These are phyloP conservation scores for Sarocladium oryzae DNA, from an alignment of 2,329 filamentous ascomycete species.

Conservation along the genomic window DNA sequence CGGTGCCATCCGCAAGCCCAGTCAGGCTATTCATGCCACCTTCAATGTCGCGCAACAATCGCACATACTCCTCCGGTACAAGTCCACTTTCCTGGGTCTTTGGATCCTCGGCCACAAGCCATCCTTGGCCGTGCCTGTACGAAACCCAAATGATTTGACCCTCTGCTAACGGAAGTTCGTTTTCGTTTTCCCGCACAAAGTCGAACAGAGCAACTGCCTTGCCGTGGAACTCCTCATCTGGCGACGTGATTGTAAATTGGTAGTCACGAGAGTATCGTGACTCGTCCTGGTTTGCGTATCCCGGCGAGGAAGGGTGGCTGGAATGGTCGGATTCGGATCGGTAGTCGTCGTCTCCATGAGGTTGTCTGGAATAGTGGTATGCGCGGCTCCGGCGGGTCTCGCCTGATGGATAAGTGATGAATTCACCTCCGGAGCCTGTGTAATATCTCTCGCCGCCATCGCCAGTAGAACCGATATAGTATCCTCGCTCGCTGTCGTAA, in stretches of 20 bases:
- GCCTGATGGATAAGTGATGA: constrained; percentile 68
- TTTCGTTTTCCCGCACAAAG: constrained; percentile 92
- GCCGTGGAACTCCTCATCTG: constrained; percentile 96
- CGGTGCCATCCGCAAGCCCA: constrained; percentile 49
- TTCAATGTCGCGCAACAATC: constrained; percentile 86
- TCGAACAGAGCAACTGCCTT: constrained; percentile 94
- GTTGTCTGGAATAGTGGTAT: constrained; percentile 35
- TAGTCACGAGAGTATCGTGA: constrained; percentile 86
- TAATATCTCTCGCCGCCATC: constrained; percentile 73
- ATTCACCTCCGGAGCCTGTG: constrained; percentile 68
- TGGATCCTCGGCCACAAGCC: constrained; percentile 94
- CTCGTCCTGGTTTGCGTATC: constrained; percentile 56
- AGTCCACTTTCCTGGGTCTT: constrained; percentile 90
- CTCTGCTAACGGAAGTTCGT: constrained; percentile 85
- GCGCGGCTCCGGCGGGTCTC: constrained; percentile 52
- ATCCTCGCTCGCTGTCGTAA: constrained; percentile 57
- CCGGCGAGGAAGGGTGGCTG: constrained; percentile 52
- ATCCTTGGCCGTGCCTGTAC: constrained; percentile 92
- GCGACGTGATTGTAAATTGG: constrained; percentile 89
- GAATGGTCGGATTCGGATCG: constrained; percentile 29
- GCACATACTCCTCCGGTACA: constrained; percentile 94
- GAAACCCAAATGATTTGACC: constrained; percentile 96
- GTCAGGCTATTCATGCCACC: constrained; percentile 74
- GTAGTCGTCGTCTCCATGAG: constrained; percentile 45
- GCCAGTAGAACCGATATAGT: constrained; percentile 57